Evolutionary conservation across 2,329 filamentous ascomycete species (phyloP).

Genomic region (Apiospora marii): DNA sequence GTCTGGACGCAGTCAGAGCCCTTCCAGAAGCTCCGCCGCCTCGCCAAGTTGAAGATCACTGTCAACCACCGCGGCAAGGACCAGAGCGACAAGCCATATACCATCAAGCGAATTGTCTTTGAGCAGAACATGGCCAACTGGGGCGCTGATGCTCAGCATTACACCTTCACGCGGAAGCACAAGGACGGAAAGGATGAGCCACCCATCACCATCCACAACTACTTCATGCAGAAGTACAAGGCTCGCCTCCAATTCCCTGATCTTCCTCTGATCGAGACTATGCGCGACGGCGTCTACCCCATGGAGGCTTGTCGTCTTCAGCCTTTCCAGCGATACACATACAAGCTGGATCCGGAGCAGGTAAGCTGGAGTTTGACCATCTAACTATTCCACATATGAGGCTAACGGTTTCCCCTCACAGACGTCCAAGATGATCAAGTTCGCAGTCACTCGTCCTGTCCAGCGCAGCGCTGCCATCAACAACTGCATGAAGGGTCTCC

Average conservation of each 20-base stretch:
- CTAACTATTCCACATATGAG: neutral
- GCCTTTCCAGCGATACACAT: constrained; percentile 66
- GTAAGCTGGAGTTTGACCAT: constrained; percentile 38
- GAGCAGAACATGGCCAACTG: constrained; percentile 50
- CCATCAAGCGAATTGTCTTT: constrained; percentile 60
- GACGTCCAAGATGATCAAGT: constrained; percentile 90
- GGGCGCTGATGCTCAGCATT: constrained; percentile 58
- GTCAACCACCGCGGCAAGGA: constrained; percentile 61
- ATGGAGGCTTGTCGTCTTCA: constrained; percentile 66
- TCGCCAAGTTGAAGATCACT: constrained; percentile 63
- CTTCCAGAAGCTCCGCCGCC: constrained; percentile 62
- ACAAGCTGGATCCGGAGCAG: constrained; percentile 66
- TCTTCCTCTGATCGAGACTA: constrained; percentile 66
- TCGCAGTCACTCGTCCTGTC: constrained; percentile 80
- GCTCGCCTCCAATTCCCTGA: constrained; percentile 53
- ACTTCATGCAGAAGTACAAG: constrained; percentile 65
- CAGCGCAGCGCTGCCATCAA: constrained; percentile 74
- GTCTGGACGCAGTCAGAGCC: constrained; percentile 53
- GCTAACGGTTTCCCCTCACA: constrained; percentile 44
- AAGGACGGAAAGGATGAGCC: neutral
- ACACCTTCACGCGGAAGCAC: constrained; percentile 59
- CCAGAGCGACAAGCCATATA: constrained; percentile 57
- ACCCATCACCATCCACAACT: constrained; percentile 56
- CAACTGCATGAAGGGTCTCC: constrained; percentile 69
- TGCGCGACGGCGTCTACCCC: constrained; percentile 62